Evolutionary conservation across 768 basidiomycete genomes (phyloP).

Genomic region (Amanita molliuscula): DNA sequence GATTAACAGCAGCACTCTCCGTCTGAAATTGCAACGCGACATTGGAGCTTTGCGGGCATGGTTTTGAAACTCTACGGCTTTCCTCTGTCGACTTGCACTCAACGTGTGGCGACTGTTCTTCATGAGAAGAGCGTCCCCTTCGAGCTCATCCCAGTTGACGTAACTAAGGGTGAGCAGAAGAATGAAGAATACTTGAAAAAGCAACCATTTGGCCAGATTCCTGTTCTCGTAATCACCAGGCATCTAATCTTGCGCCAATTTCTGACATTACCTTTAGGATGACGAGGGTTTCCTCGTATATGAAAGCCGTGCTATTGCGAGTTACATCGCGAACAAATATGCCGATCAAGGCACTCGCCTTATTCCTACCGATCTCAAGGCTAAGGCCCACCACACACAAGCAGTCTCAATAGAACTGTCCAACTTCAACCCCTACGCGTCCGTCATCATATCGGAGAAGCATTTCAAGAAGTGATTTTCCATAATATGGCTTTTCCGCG

Average conservation of each 20-base stretch:
- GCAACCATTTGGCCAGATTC: constrained; percentile 45
- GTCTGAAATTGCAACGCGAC: too few species aligned
- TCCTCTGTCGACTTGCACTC: constrained; percentile 33
- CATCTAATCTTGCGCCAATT: too few species aligned
- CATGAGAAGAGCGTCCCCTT: constrained; percentile 40
- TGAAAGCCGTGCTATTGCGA: constrained; percentile 50
- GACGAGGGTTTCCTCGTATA: constrained; percentile 57
- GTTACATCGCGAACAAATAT: constrained; percentile 52
- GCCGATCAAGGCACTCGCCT: constrained; percentile 37
- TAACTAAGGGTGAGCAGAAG: constrained; percentile 32
- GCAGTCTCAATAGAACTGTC: constrained; percentile 39
- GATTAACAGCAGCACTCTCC: too few species aligned
- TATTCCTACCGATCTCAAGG: constrained; percentile 32
- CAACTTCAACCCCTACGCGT: constrained; percentile 43
- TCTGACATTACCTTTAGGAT: constrained; percentile 19
- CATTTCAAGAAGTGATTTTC: constrained; percentile 36
- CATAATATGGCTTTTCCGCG: neutral
- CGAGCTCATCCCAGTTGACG: constrained; percentile 26
- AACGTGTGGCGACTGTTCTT: constrained; percentile 31
- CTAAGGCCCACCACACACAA: constrained; percentile 39
- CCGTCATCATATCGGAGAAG: constrained; percentile 32
- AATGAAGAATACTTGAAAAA: constrained; percentile 18
- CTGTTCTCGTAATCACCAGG: neutral
- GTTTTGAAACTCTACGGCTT: constrained; percentile 33
- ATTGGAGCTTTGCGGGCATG: constrained; percentile 19